Evolutionary conservation across 352 stramenopile genomes (phyloP), one percentile per base, ranked within the genome.

Genomic region (Phytophthora podocarpi): DNA sequence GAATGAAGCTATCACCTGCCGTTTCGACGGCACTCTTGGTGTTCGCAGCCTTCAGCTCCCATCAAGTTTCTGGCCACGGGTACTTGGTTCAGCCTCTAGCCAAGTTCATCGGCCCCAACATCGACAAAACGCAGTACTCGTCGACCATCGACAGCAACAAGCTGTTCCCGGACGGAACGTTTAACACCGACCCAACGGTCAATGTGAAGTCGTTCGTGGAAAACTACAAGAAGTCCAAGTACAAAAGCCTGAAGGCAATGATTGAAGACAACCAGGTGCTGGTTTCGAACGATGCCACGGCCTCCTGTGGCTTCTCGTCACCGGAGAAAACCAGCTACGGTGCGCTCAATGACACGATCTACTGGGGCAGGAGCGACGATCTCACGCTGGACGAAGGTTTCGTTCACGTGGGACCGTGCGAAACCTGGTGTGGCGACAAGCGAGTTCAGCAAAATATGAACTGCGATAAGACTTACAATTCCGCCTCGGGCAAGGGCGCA

Each of bases 91-190:
- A 77, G 24, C 75, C 75, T 12, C 32, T 66, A 37, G 72, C 68
- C 30, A 70, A 70, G 63, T 80, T 72, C 21, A 74, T 77, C 52
- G 64, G 57, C 39, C 20, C 32, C 1, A 66, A 59, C 42, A 54
- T 80, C 9, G 68, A 81, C 43, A 77, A 76, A 52, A 80, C 75
- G 42, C 63, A 68, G 47, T 84, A 70, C 50, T 67, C 60, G 12
- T 58, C 64, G 20, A 81, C 72, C 47, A 84, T 81, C 39, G 58
- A 74, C 52, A 71, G 66, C 54, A 34, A 77, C 21, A 65, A 64
- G 20, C 34, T 72, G 12, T 81, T 79, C 55, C 63, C 69, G 4
- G 64, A 41, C 32, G 58, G 59, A 32, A 67, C 62, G 28, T 78
- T 81, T 59, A 78, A 66, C 47, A 74, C 63, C 8, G 53, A 57